These are phyloP conservation scores for Fusarium sp. DNA, from an alignment of 2,329 filamentous ascomycete species.

Conservation along the genomic window DNA sequence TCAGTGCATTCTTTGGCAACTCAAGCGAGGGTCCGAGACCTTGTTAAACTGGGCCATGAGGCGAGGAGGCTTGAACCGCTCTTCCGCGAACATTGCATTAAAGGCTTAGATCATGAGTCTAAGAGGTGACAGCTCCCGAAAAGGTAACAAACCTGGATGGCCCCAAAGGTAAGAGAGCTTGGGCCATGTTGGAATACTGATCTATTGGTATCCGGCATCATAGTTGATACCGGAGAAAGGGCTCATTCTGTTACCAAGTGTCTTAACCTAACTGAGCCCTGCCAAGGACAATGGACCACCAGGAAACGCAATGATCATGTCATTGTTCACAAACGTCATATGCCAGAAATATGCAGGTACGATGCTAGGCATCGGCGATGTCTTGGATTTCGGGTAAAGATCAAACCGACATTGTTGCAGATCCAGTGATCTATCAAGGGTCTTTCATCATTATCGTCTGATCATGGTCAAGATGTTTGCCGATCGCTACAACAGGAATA, in stretches of 20 bases:
- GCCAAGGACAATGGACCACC: neutral
- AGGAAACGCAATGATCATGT: neutral
- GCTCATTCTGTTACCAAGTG: neutral
- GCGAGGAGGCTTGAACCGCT: neutral
- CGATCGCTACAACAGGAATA: conserved; percentile 10
- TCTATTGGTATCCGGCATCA: no score
- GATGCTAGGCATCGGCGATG: neutral
- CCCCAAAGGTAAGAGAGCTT: neutral
- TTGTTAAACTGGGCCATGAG: neutral
- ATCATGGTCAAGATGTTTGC: neutral
- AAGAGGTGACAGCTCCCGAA: neutral
- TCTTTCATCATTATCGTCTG: neutral
- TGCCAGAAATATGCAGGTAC: conserved; percentile 8
- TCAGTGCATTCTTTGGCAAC: conserved; percentile 24
- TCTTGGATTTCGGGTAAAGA: neutral
- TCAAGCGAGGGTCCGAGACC: conserved; percentile 4
- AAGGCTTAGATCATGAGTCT: neutral
- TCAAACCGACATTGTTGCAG: conserved; percentile 7
- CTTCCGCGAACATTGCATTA: neutral
- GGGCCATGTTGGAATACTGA: neutral
- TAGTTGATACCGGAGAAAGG: no score
- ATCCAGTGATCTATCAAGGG: conserved; percentile 16
- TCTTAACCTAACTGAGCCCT: neutral
- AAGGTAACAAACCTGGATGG: neutral
- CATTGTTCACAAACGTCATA: neutral